These are phyloP conservation scores for Arthromyces matolae DNA, from an alignment of 768 basidiomycete species.

Conservation along the genomic window DNA sequence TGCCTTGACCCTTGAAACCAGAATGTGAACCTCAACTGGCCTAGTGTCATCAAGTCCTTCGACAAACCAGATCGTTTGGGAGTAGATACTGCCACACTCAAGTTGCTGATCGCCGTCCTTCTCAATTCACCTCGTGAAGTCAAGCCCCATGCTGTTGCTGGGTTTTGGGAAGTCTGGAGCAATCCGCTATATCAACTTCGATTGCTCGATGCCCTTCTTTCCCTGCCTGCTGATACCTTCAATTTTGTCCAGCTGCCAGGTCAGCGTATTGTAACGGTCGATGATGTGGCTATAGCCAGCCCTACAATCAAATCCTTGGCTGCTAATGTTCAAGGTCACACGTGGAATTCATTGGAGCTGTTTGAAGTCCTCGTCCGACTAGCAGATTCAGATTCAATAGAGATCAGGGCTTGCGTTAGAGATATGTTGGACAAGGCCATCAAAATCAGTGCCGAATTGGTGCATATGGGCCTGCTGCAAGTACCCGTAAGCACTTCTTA, in stretches of 20 bases:
- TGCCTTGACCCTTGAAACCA: constrained; percentile 25
- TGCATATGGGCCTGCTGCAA: constrained; percentile 89
- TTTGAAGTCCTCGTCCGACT: constrained; percentile 84
- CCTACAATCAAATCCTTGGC: constrained; percentile 92
- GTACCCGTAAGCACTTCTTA: constrained; percentile 60
- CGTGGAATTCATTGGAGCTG: constrained; percentile 93
- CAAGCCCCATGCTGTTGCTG: constrained; percentile 75
- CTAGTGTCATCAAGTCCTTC: constrained; percentile 78
- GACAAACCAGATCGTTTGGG: constrained; percentile 82
- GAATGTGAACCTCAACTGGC: constrained; percentile 73
- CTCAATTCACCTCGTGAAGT: constrained; percentile 75
- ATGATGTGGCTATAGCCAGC: constrained; percentile 80
- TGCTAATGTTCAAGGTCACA: constrained; percentile 84
- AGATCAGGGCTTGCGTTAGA: constrained; percentile 72
- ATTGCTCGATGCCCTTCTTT: constrained; percentile 84
- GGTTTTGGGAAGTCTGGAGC: constrained; percentile 84
- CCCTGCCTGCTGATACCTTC: constrained; percentile 86
- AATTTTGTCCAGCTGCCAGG: constrained; percentile 88
- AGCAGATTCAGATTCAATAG: constrained; percentile 65
- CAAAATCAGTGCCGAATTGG: constrained; percentile 90
- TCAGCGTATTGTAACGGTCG: constrained; percentile 78
- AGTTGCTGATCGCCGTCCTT: constrained; percentile 85
- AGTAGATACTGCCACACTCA: constrained; percentile 85
- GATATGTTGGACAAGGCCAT: constrained; percentile 94
- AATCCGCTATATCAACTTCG: constrained; percentile 85